Conservation (phyloP, 129 eudicot genomes). For the carrot (Daucus carota) region DNA sequence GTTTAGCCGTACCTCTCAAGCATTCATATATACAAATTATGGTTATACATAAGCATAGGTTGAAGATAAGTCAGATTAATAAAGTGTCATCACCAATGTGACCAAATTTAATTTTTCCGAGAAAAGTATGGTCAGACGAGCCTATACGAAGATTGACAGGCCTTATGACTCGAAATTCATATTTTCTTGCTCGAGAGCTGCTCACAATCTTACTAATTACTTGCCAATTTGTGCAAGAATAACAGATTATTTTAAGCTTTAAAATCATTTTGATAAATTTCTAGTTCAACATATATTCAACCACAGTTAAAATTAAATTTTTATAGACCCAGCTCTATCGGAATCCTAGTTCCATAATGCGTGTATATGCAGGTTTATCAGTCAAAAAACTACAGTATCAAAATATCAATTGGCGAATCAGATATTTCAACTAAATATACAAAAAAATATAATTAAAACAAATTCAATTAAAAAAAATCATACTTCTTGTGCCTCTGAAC, state of each 20-base stretch:
- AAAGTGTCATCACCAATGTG: not conserved
- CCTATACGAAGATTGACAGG: not conserved
- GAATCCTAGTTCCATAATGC: no score
- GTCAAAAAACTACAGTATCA: not conserved
- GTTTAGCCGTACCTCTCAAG: no score
- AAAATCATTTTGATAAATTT: no score
- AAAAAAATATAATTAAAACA: not conserved
- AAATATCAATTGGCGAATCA: not conserved
- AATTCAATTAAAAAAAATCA: not conserved
- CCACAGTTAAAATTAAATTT: no score
- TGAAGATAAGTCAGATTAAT: not conserved
- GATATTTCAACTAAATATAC: not conserved
- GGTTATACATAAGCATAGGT: no score
- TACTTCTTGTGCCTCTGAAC: slow-evolving; percentile 50
- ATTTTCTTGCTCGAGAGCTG: not conserved
- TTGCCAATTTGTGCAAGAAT: no score
- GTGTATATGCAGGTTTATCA: no score
- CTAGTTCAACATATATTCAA: no score
- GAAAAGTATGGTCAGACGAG: not conserved
- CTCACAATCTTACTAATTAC: no score
- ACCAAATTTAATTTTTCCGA: not conserved
- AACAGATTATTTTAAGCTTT: no score
- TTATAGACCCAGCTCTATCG: no score
- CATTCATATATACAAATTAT: no score
- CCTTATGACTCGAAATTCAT: not conserved